phyloP scores from a whole-genome alignment of 163 green algal species.

The Chloromonas sp. region DNA sequence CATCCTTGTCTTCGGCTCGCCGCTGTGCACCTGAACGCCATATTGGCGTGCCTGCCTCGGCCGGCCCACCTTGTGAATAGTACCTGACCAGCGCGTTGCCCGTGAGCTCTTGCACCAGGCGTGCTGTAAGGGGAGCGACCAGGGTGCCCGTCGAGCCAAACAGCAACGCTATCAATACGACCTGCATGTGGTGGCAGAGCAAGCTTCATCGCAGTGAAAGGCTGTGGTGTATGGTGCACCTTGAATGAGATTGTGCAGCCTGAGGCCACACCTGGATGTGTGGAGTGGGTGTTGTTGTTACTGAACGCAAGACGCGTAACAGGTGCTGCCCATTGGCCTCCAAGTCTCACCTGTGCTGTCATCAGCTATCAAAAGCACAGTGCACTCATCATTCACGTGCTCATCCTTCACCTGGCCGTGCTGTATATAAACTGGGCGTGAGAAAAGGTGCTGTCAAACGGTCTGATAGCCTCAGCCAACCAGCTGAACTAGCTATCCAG shows the following conservation, averaged over 20 bases:
- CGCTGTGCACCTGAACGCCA: too few species aligned
- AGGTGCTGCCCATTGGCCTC: too few species aligned
- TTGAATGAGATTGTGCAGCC: too few species aligned
- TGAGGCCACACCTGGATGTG: too few species aligned
- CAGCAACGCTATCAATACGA: neutral
- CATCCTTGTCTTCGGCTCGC: too few species aligned
- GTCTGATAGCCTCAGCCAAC: too few species aligned
- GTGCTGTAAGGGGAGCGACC: neutral
- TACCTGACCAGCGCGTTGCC: neutral
- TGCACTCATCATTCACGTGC: neutral
- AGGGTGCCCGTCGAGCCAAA: neutral
- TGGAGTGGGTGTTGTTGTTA: too few species aligned
- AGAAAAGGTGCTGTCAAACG: neutral
- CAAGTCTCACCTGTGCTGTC: too few species aligned
- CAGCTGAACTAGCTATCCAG: neutral
- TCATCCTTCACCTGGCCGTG: neutral
- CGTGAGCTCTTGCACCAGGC: neutral
- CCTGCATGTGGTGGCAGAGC: neutral
- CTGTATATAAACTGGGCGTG: neutral
- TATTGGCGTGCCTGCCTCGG: too few species aligned
- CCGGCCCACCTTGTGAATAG: too few species aligned
- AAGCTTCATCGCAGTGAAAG: neutral
- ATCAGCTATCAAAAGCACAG: neutral
- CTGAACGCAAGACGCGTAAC: too few species aligned
- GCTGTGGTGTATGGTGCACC: neutral